Evolutionary conservation across 768 basidiomycete genomes (phyloP), one percentile per base, ranked within the genome.

Genomic region (Lenzites betulinus): DNA sequence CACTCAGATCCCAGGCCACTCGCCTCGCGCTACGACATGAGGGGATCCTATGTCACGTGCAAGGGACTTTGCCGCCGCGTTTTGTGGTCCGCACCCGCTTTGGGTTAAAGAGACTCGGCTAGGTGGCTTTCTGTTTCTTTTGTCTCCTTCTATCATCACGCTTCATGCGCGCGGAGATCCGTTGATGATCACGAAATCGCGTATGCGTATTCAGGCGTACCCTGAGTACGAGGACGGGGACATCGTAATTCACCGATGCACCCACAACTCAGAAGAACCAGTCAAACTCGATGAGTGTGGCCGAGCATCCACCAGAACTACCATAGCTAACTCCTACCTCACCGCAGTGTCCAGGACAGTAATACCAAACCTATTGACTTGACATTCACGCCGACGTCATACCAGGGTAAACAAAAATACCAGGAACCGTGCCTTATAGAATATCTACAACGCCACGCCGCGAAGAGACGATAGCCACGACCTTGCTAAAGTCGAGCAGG

Each of bases 401-500:
- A 11, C 11, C 30, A 33, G 4, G 11, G 30, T 11, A 11, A 16
- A 7, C 42, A 16, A 6, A 8, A 18, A 43, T 43, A 20, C 42
- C 18, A 8, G 18, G 44, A 20, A 39, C 7, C 38, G 18, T 4
- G 38, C 25, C n/a, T 63, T 49, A 69, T 12, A 71, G 18, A 13
- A 72, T 39, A 52, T 72, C 69, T 4, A 72, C 70, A 9, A 67
- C 48, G 4, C 65, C 69, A 6, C 69, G 62, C 23, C 65, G 35
- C 12, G 69, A 65, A 13, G 71, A 79, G 23, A 80, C 71, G 11
- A 76, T 68, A 0, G 74, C 78, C 16, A 77, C 72, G 1, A 77
- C 75, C 54, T 79, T 79, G 30, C 75, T 74, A 43, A 77, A 75
- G 28, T 73, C 74, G 8, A 78, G 68, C 25, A 72, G 58, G 18